Percentiles rank a stretch among this genome's conserved stretches.
Conservation (phyloP, 495 filamentous ascomycete genomes). For the Ramalina intermedia region DNA sequence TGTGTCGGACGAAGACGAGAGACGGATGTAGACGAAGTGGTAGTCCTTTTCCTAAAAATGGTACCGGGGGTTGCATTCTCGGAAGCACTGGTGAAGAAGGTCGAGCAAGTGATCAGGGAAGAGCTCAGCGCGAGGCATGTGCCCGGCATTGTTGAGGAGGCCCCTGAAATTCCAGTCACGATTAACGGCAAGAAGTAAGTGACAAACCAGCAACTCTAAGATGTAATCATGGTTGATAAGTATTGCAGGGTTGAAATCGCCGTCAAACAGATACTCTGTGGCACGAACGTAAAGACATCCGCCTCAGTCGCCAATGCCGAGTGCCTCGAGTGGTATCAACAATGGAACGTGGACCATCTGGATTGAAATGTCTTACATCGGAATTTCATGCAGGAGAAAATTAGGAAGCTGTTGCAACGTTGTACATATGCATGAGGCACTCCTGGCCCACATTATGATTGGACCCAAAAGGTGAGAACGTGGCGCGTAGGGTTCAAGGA, state of each 20-base stretch:
- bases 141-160: slow-evolving; percentile 64
- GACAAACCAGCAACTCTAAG: neutral
- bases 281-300: slow-evolving; percentile 68
- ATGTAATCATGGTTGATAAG: neutral
- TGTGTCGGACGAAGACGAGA: slow-evolving; percentile 67
- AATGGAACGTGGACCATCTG: slow-evolving; percentile 43
- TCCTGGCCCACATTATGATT: no score
- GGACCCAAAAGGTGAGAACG: no score
- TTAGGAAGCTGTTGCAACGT: no score
- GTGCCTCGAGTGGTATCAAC: slow-evolving; percentile 71
- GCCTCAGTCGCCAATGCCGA: slow-evolving; percentile 75
- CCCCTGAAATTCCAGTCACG: slow-evolving; percentile 71
- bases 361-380: slow-evolving; percentile 18
- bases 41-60: slow-evolving; percentile 76
- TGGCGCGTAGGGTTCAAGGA: no score
- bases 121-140: slow-evolving; percentile 80
- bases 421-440: no score
- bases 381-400: slow-evolving; percentile 35
- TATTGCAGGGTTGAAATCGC: slow-evolving; percentile 60
- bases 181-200: slow-evolving; percentile 77
- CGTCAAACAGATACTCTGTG: slow-evolving; percentile 88
- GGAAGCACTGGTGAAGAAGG: slow-evolving; percentile 36
- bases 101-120: slow-evolving; percentile 49
- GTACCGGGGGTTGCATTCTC: slow-evolving; percentile 34
- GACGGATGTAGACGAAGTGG: slow-evolving; percentile 65